Percentiles rank a stretch among this genome's conserved stretches.
Evolutionary conservation across 2,329 filamentous ascomycete species (phyloP).

Genomic region (Domatiomyces globalis): DNA sequence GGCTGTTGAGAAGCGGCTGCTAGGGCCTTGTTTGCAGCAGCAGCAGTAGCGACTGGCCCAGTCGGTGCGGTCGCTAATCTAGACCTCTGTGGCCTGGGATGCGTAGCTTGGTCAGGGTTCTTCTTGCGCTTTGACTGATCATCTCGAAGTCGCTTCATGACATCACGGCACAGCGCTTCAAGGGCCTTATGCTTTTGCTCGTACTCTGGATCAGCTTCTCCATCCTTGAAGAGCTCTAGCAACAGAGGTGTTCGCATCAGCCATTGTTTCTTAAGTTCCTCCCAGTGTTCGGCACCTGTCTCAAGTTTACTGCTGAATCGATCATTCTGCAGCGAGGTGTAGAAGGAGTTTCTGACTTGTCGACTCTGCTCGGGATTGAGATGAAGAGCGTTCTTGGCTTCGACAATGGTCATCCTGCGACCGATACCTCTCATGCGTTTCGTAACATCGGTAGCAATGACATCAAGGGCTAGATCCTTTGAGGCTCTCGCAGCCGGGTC

Average conservation of each 20-base stretch:
- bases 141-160: slow-evolving; percentile 62
- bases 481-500: neutral
- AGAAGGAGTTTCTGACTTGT: slow-evolving; percentile 51
- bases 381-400: slow-evolving; percentile 58
- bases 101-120: slow-evolving; percentile 19
- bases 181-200: slow-evolving; percentile 48
- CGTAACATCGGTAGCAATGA: slow-evolving; percentile 68
- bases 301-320: slow-evolving; percentile 62
- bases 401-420: slow-evolving; percentile 54
- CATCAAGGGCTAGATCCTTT: slow-evolving; percentile 57
- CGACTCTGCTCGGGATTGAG: slow-evolving; percentile 56
- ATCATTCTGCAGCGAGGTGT: slow-evolving; percentile 49
- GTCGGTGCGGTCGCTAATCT: neutral
- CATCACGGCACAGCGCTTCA: slow-evolving; percentile 58
- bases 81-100: slow-evolving; percentile 6
- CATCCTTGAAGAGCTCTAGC: slow-evolving; percentile 39
- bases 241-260: slow-evolving; percentile 44
- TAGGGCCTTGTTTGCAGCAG: slow-evolving; percentile 30
- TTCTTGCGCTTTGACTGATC: slow-evolving; percentile 43
- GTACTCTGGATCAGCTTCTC: slow-evolving; percentile 39
- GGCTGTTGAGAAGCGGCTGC: slow-evolving; percentile 26
- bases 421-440: slow-evolving; percentile 58
- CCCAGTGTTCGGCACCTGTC: slow-evolving; percentile 57
- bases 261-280: slow-evolving; percentile 55
- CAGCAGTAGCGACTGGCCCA: slow-evolving; percentile 22